These are phyloP conservation scores for Xerocomus nothofagi DNA, from an alignment of 1,284 basidiomycete genomes.

Conservation along the genomic window DNA sequence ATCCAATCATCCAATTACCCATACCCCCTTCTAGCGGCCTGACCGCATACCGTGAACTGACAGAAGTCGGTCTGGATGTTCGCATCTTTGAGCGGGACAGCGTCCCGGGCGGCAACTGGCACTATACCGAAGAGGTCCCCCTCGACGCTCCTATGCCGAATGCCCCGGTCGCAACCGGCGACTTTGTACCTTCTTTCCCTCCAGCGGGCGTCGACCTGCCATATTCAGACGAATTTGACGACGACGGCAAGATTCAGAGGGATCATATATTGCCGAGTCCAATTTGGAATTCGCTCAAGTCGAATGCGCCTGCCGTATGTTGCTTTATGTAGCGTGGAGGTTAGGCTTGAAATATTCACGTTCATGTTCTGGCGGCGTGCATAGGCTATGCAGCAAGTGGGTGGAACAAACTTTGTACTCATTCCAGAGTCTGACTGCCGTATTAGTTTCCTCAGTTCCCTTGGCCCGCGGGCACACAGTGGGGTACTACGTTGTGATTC, in stretches of 20 bases:
- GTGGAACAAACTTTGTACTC: background rate
- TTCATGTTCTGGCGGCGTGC: background rate
- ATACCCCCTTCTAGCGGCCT: slow-evolving; percentile 6
- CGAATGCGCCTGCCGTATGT: slow-evolving; percentile 15
- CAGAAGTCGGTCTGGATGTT: slow-evolving; percentile 17
- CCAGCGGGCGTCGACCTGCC: slow-evolving; percentile 8
- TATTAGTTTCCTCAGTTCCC: slow-evolving; percentile 14
- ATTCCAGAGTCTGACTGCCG: background rate
- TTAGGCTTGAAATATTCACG: background rate
- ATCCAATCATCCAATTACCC: background rate
- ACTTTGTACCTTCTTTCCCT: slow-evolving; percentile 15
- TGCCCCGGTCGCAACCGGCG: background rate
- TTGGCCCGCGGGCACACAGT: slow-evolving; percentile 17
- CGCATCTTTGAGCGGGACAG: slow-evolving; percentile 20
- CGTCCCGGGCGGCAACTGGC: slow-evolving; percentile 12
- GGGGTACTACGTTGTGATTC: slow-evolving; percentile 13
- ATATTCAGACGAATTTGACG: slow-evolving; percentile 11
- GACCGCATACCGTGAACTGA: slow-evolving; percentile 12
- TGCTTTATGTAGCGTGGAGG: background rate
- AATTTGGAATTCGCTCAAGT: slow-evolving; percentile 18
- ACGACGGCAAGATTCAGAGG: background rate
- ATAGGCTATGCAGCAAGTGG: slow-evolving; percentile 15
- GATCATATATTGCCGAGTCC: slow-evolving; percentile 14
- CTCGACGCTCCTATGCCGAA: slow-evolving; percentile 11
- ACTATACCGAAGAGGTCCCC: slow-evolving; percentile 16